Percentiles rank a stretch among this genome's conserved stretches.
Evolutionary conservation across 192 early-diverging fungal genomes (phyloP).

Genomic region (Backusella morwellensis): DNA sequence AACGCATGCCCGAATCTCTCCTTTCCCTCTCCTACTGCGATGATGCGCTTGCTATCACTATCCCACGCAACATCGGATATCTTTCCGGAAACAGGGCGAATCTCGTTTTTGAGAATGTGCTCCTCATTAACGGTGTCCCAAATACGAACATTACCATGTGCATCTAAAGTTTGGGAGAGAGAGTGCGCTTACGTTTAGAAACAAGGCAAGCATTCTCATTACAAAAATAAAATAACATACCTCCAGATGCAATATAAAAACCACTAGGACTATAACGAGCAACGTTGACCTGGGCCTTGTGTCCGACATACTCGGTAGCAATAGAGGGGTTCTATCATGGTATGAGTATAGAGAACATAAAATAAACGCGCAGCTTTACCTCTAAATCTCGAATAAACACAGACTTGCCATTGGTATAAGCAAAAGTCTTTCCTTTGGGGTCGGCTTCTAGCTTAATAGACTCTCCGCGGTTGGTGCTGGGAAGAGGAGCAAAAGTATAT

Average conservation of each 20-base stretch:
- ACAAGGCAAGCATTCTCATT: neutral
- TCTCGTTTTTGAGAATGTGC: constrained; percentile 86
- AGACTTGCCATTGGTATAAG: constrained; percentile 88
- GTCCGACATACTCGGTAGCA: constrained; percentile 82
- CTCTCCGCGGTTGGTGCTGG: constrained; percentile 78
- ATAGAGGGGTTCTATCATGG: constrained; percentile 65
- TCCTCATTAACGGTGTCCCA: constrained; percentile 87
- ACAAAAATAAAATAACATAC: constrained; percentile 35
- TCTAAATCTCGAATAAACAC: constrained; percentile 83
- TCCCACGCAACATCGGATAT: constrained; percentile 95
- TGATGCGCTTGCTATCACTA: constrained; percentile 91
- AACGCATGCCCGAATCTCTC: constrained; percentile 92
- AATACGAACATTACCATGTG: constrained; percentile 87
- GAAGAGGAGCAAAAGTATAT: constrained; percentile 70
- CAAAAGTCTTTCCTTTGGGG: constrained; percentile 78
- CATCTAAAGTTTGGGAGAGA: constrained; percentile 39
- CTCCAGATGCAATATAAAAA: constrained; percentile 95
- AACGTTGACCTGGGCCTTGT: constrained; percentile 74
- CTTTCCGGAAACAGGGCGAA: constrained; percentile 67
- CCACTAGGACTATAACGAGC: constrained; percentile 91
- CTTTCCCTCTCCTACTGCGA: constrained; percentile 94
- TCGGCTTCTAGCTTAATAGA: constrained; percentile 78
- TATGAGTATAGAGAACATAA: neutral
- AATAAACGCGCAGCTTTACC: constrained; percentile 37
- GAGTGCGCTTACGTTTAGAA: neutral